Evolutionary conservation across 2,329 filamentous ascomycete species (phyloP).

Genomic region (Colletotrichum scovillei): DNA sequence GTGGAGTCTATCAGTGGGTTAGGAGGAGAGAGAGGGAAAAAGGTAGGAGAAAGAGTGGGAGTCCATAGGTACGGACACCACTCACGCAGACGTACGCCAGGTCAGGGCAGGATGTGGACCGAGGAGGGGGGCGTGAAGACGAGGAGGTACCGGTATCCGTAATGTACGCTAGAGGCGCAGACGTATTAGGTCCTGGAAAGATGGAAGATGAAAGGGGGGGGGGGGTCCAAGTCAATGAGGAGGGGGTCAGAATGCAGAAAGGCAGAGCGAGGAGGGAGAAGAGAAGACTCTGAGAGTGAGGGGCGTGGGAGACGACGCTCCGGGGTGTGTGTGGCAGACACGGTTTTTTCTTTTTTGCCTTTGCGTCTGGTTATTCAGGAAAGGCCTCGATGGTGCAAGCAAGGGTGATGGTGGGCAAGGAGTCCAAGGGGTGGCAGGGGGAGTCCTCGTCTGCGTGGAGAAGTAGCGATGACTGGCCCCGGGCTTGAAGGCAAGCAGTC

Average conservation of each 20-base stretch:
- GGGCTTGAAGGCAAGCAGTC: neutral
- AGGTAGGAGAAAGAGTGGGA: slow-evolving; percentile 14
- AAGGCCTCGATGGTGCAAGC: slow-evolving; percentile 30
- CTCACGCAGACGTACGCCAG: neutral
- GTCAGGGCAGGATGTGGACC: slow-evolving; percentile 32
- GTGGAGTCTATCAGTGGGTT: slow-evolving; percentile 27
- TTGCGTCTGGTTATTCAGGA: slow-evolving; percentile 32
- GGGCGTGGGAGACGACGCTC: slow-evolving; percentile 33
- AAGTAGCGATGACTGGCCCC: neutral
- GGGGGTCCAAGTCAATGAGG: slow-evolving; percentile 9
- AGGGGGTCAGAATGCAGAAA: slow-evolving; percentile 17
- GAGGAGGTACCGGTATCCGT: neutral
- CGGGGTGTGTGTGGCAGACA: slow-evolving; percentile 21
- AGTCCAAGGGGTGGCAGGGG: neutral
- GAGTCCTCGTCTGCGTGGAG: slow-evolving; percentile 1
- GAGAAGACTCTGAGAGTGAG: neutral
- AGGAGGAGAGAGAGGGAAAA: slow-evolving; percentile 19
- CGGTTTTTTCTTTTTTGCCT: slow-evolving; percentile 27
- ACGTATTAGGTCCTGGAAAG: neutral
- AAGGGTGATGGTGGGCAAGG: slow-evolving; percentile 31
- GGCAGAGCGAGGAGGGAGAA: neutral
- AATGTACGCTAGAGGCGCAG: neutral
- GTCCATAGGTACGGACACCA: neutral
- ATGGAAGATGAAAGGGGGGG: neutral
- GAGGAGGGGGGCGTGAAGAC: slow-evolving; percentile 1